A percentile compares a stretch with the other conserved stretches of the same genome.
Evolutionary conservation across 352 stramenopile species (phyloP).

Genomic region (Globisporangium echinulatum): DNA sequence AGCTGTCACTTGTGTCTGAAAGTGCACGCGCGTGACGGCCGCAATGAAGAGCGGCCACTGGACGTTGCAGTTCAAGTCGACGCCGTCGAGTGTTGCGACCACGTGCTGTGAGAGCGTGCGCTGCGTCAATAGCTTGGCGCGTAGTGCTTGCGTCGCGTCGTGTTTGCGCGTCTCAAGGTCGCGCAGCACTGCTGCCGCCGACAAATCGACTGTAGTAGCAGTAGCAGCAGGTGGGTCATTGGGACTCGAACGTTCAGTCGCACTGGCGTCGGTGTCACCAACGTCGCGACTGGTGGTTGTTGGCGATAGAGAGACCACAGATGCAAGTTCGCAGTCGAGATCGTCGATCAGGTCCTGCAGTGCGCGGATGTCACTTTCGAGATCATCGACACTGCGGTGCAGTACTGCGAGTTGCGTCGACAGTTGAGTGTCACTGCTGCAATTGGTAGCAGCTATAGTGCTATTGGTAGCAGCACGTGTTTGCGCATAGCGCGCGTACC

Average conservation of each 20-base stretch:
- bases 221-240: not conserved
- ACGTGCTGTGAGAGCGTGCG: slow-evolving; percentile 42
- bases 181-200: not conserved
- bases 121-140: slow-evolving; percentile 22
- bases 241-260: not conserved
- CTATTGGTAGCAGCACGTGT: not conserved
- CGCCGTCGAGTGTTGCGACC: slow-evolving; percentile 46
- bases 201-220: not conserved
- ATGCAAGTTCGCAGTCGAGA: slow-evolving; percentile 27
- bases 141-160: slow-evolving; percentile 19
- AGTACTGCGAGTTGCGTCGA: slow-evolving; percentile 16
- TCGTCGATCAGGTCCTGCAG: slow-evolving; percentile 34
- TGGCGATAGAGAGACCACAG: not conserved
- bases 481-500: slow-evolving; percentile 40
- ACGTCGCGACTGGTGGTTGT: not conserved
- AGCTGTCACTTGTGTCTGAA: slow-evolving; percentile 23
- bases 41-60: slow-evolving; percentile 56
- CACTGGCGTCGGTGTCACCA: slow-evolving; percentile 1
- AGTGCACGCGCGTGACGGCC: slow-evolving; percentile 38
- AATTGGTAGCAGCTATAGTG: too few species aligned
- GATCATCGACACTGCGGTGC: slow-evolving; percentile 23
- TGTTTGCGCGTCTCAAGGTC: slow-evolving; percentile 23
- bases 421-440: not conserved
- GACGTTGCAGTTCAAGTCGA: slow-evolving; percentile 39
- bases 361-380: slow-evolving; percentile 24